A percentile compares a stretch with the other conserved stretches of the same genome.
Evolutionary conservation across 1,284 basidiomycete species (phyloP).

Genomic region (Puccinia polysora): DNA sequence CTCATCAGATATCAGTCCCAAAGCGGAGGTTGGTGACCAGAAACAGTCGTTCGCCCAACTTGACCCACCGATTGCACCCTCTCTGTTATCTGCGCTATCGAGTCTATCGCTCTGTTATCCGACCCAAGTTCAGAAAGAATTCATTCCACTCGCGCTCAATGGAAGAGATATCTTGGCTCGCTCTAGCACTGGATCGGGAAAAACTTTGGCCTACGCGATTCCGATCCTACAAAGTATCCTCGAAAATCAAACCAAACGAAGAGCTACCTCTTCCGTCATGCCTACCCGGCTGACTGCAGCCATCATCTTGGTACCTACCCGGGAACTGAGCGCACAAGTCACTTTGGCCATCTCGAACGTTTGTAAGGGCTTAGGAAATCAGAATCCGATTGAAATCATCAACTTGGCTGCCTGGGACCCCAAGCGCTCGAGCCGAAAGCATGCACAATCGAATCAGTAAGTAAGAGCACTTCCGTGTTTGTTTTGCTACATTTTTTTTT

Average conservation of each 20-base stretch:
- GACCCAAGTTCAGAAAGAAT: conserved; percentile 47
- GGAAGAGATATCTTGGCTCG: conserved; percentile 87
- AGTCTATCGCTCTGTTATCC: conserved; percentile 37
- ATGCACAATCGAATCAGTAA: conserved; percentile 53
- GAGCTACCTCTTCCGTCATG: too few relatives aligned
- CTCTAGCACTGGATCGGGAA: conserved; percentile 91
- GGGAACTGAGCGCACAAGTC: too few relatives aligned
- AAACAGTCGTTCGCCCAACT: conserved; percentile 30
- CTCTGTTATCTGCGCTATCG: conserved; percentile 28
- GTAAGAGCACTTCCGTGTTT: too few relatives aligned
- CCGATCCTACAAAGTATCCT: too few relatives aligned
- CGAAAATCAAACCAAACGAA: too few relatives aligned
- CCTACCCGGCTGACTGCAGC: too few relatives aligned
- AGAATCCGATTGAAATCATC: conserved; percentile 63
- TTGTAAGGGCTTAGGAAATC: conserved; percentile 67
- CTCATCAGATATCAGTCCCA: conserved; percentile 6
- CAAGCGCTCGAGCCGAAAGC: conserved; percentile 46
- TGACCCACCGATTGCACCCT: conserved; percentile 29
- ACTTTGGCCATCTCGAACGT: conserved; percentile 66
- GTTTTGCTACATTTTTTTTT: too few relatives aligned
- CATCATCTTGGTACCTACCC: conserved; percentile 88
- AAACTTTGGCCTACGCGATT: too few relatives aligned
- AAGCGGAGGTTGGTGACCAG: conserved; percentile 1
- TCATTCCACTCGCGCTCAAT: conserved; percentile 78
- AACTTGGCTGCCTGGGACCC: conserved; percentile 65